Percentiles rank a stretch among this genome's conserved stretches.
Conservation (phyloP, 441 rosid species). For the Gossypium gossypioides region DNA sequence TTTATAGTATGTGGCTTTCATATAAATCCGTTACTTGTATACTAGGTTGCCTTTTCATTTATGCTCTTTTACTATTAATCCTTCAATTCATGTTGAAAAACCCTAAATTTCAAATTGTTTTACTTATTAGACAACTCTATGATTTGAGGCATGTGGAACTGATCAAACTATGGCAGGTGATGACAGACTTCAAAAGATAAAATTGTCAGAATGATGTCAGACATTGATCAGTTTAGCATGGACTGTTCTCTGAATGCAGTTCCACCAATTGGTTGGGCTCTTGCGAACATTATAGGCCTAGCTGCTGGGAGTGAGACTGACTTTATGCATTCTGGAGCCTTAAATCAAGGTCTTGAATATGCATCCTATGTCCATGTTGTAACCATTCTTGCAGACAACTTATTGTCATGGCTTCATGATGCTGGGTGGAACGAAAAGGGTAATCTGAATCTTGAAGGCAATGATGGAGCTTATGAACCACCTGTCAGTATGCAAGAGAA, state of each 20-base stretch:
- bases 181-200: constrained; percentile 66
- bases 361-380: constrained; percentile 57
- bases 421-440: constrained; percentile 36
- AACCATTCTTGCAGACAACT: constrained; percentile 52
- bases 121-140: neutral
- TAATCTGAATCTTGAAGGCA: constrained; percentile 33
- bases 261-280: constrained; percentile 85
- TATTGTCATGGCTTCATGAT: constrained; percentile 45
- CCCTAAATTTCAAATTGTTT: neutral
- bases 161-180: constrained; percentile 89
- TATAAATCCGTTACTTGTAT: neutral
- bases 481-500: constrained; percentile 21
- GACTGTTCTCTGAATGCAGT: constrained; percentile 35
- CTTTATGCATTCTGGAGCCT: constrained; percentile 42
- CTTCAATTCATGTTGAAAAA: neutral
- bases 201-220: constrained; percentile 42
- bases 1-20: neutral
- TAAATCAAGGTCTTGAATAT: constrained; percentile 43
- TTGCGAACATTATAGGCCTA: constrained; percentile 67
- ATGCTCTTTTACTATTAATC: neutral
- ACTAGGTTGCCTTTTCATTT: neutral
- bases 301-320: constrained; percentile 57
- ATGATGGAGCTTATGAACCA: constrained; percentile 32
- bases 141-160: constrained; percentile 48
- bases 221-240: constrained; percentile 36